Base-by-base conservation (phyloP, 2,329 filamentous ascomycete species). In the Gremmenia infestans region DNA sequence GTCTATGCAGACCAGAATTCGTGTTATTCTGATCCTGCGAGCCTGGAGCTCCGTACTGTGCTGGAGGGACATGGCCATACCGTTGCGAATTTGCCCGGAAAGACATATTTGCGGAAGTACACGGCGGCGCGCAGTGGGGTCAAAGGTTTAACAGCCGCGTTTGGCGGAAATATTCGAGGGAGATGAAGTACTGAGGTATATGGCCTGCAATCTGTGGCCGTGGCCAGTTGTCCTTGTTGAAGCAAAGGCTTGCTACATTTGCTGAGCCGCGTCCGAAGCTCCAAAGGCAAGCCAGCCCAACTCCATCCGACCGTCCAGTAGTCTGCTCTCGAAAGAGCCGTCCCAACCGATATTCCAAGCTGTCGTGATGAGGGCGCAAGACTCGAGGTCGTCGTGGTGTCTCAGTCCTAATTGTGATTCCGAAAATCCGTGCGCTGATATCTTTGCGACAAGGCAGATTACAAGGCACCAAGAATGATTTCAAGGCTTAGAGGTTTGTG, bases 11-110 rank as follows among this genome's bases (percentile, higher is more conserved):
- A 39, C 63, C 60, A 19, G 74, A 71, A 61, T 74, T 72, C 39
- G 67, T 56, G 50, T 67, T 63, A 62, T 76, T 74, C 36, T 67
- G 57, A 48, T 71, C 67, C 57, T 73, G 71, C 45, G 74, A 71
- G 59, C 72, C 70, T 43, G 68, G 61, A 52, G 72, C 65, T 48
- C 77, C 73, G 61, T 87, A 87, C 68, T 85, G 83, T 32, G 83
- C 82, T 15, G 83, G 84, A 59, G 84, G 83, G 50, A 87, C 73
- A 72, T 86, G 81, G 72, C 83, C 83, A 65, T 86, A 87, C 47
- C 83, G 81, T 71, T 81, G 78, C 68, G 85, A 81, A 66, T 80
- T 80, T 67, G 64, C 55, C 32, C 80, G 77, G 68, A 86, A 87
- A 54, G 83, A 86, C 83, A 87, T 87, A 5, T 55, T 63, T 39